Evolutionary conservation across 352 stramenopile species (phyloP), one percentile per base, ranked within the genome.

Genomic region (Phytophthora aleatoria): DNA sequence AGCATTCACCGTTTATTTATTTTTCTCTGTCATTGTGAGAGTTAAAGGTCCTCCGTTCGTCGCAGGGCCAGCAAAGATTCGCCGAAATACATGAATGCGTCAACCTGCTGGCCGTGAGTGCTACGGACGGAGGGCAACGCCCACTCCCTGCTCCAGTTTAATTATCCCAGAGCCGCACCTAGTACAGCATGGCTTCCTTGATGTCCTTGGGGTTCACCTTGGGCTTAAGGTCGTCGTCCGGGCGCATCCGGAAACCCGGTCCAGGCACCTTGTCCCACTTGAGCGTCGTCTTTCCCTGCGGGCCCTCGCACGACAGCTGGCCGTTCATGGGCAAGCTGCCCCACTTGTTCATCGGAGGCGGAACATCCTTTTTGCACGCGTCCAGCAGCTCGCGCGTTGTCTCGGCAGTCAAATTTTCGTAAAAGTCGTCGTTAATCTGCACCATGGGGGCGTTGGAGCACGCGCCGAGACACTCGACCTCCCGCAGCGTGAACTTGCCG

Each of bases 391-490:
- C 88, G 52, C 98, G 87, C 30, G 91, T 99, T n/a, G 96, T 99
- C 76, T 99, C 85, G 5, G 96, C 94, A 31, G 96, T 99, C 79
- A 99, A 84, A 83, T 98, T 99, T 76, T 99, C 97, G 69, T 96
- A 93, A 60, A 98, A 99, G 83, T 99, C 97, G 82, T 99, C 97
- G 80, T 99, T 99, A 70, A 99, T 96, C 88, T 99, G 97, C 48
- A 99, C 87, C 98, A 99, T 99, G 51, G 98, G 98, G 8, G 98
- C 98, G 85, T 99, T 99, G 5, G 98, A 91, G 83, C 98, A 99
- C 6, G 97, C 95, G 50, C 98, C 98, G 35, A 99, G 89, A 81
- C 98, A 99, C 70, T 99, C 98, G 24, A 99, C 97, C 77, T 99
- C 97, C 51, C 97, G 82, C 49, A 99, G 83, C 57, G 98, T 99